These are phyloP conservation scores for Nepenthes gracilis DNA, from an alignment of 148 eudicot species.

Conservation along the genomic window DNA sequence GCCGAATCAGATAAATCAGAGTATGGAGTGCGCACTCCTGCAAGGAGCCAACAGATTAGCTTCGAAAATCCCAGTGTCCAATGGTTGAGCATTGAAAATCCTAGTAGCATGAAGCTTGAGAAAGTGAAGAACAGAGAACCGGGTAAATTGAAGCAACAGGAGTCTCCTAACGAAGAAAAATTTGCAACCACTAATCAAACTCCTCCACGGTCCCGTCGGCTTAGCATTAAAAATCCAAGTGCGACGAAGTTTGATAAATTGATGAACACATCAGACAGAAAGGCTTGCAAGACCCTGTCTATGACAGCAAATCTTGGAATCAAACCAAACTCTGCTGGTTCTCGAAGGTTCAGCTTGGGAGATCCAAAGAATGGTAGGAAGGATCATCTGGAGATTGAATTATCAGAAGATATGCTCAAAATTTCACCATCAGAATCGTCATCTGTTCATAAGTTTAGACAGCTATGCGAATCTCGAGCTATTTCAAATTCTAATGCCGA, in stretches of 20 bases:
- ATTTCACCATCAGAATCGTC: too few relatives aligned
- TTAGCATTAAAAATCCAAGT: conserved; percentile 30
- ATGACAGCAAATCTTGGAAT: conserved; percentile 4
- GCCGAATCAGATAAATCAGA: background rate
- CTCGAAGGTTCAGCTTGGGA: conserved; percentile 67
- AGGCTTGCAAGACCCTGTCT: conserved; percentile 28
- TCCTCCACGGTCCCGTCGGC: conserved; percentile 24
- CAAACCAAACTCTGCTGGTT: conserved; percentile 16
- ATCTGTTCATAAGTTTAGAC: too few relatives aligned
- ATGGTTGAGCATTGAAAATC: too few relatives aligned
- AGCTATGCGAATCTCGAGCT: too few relatives aligned
- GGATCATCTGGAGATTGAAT: conserved; percentile 9
- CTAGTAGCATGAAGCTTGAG: too few relatives aligned
- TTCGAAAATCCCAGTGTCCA: too few relatives aligned
- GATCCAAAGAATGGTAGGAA: conserved; percentile 22
- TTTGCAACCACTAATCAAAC: conserved; percentile 15
- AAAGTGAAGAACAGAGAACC: background rate
- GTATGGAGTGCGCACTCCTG: too few relatives aligned
- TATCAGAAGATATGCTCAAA: conserved; percentile 3
- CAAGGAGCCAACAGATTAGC: too few relatives aligned
- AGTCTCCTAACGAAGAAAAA: conserved; percentile 20
- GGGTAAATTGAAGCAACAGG: conserved; percentile 12
- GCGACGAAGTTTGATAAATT: conserved; percentile 13
- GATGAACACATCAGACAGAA: conserved; percentile 11
- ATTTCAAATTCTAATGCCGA: background rate